Conservation (phyloP, 164 flowering plant species). For the Annona squamosa region DNA sequence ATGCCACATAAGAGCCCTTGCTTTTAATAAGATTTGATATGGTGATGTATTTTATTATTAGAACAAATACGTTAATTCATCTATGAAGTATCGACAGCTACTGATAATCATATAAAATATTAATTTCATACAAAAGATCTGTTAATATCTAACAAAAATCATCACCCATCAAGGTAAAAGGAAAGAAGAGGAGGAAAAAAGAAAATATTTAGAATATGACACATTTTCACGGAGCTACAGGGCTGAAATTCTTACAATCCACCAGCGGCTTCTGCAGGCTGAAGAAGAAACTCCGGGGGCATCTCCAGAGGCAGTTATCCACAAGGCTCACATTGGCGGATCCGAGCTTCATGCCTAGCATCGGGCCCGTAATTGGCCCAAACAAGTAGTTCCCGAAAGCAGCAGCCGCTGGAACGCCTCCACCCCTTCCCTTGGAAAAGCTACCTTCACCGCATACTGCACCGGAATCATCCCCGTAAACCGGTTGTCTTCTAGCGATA, state of each 20-base stretch:
- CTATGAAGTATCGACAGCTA: no score
- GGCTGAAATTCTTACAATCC: conserved; percentile 57
- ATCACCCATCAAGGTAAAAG: no score
- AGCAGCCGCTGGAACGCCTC: conserved; percentile 53
- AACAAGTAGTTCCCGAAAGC: conserved; percentile 71
- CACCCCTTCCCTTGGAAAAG: conserved; percentile 30
- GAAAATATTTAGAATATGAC: background rate
- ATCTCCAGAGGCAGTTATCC: conserved; percentile 65
- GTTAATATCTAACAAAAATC: no score
- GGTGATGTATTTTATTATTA: no score
- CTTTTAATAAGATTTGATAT: no score
- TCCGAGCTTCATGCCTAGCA: conserved; percentile 50
- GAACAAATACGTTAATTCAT: no score
- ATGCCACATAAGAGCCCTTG: no score
- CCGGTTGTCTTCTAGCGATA: conserved; percentile 69
- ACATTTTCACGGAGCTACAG: conserved; percentile 51
- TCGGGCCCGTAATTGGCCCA: conserved; percentile 63
- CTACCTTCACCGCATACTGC: conserved; percentile 50
- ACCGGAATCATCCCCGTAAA: conserved; percentile 72
- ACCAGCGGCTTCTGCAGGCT: conserved; percentile 58
- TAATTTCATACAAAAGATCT: no score
- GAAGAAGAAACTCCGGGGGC: conserved; percentile 63
- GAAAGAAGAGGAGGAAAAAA: background rate
- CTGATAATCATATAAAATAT: no score
- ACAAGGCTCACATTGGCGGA: conserved; percentile 46